Evolutionary conservation across 768 basidiomycete species (phyloP).

Genomic region (Auricularia sp.): DNA sequence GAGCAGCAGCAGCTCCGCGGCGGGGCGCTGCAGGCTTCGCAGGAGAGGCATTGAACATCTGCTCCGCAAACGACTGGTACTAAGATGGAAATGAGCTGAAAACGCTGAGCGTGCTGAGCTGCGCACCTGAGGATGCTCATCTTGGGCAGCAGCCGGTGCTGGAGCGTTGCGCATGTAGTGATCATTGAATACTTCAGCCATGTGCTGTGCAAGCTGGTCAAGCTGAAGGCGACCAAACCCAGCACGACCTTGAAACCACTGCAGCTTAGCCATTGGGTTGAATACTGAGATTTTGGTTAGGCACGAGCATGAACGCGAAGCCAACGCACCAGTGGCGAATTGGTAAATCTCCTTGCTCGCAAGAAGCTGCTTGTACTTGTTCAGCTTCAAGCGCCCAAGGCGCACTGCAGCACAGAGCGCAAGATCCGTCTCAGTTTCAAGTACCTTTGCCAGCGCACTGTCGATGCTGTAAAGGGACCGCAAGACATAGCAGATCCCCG

Average conservation of each 20-base stretch:
- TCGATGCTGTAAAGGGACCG: constrained; percentile 17
- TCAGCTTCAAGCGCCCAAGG: no score
- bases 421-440: no score
- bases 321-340: constrained; percentile 23
- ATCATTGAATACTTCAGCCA: background rate
- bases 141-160: background rate
- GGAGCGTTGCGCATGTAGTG: background rate
- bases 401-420: no score
- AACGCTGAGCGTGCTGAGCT: background rate
- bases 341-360: background rate
- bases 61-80: background rate
- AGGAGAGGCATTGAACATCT: background rate
- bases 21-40: background rate
- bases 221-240: background rate
- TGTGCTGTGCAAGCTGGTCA: background rate
- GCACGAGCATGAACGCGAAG: constrained; percentile 1
- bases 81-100: background rate
- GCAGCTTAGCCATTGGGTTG: constrained; percentile 25
- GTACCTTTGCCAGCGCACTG: constrained; percentile 11
- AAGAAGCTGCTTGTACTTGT: no score
- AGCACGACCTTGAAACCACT: constrained; percentile 18
- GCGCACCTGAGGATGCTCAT: background rate
- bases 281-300: constrained; percentile 17
- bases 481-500: constrained; percentile 16
- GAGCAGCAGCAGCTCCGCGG: background rate